phyloP scores from a whole-genome alignment of 1,139 yeast species.

The Kluyveromyces marxianus region DNA sequence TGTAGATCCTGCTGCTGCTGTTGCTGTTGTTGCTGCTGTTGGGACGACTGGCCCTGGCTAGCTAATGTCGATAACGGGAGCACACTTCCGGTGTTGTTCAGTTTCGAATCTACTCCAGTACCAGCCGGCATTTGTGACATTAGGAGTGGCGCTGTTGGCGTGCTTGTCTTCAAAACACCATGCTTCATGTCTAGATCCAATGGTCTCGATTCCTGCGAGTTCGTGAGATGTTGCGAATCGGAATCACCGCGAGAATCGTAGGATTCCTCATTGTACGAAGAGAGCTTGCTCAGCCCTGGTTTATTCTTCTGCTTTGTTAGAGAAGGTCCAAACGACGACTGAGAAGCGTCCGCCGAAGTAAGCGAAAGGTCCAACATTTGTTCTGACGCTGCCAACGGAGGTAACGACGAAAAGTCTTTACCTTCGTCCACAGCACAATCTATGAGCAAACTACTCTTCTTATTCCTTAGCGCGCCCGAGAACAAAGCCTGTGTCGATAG shows the following conservation, averaged over 20 bases:
- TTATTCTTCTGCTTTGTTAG: not conserved
- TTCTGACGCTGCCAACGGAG: conserved; percentile 4
- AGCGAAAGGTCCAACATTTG: conserved; percentile 1
- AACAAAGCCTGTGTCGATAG: conserved; percentile 22
- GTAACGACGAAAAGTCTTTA: conserved; percentile 6
- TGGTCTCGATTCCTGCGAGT: not conserved
- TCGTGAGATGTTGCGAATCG: not conserved
- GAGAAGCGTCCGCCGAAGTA: conserved; percentile 1
- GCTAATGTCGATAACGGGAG: too few species aligned
- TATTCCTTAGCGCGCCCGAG: conserved; percentile 19
- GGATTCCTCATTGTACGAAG: not conserved
- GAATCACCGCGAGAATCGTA: not conserved
- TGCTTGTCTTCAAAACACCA: not conserved
- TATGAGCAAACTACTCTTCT: conserved; percentile 24
- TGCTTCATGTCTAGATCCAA: not conserved
- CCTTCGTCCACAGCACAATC: conserved; percentile 11
- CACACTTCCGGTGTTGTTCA: too few species aligned
- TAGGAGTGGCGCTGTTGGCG: not conserved
- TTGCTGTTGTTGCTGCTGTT: too few species aligned
- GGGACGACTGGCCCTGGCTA: too few species aligned
- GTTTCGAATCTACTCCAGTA: too few species aligned
- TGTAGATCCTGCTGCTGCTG: too few species aligned
- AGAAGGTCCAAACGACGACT: not conserved
- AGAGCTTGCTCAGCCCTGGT: not conserved
- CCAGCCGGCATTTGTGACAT: too few species aligned